Percentiles rank a stretch among this genome's conserved stretches.
These are phyloP conservation scores for Filobasidium wieringae DNA, from an alignment of 768 basidiomycete genomes.

Conservation along the genomic window DNA sequence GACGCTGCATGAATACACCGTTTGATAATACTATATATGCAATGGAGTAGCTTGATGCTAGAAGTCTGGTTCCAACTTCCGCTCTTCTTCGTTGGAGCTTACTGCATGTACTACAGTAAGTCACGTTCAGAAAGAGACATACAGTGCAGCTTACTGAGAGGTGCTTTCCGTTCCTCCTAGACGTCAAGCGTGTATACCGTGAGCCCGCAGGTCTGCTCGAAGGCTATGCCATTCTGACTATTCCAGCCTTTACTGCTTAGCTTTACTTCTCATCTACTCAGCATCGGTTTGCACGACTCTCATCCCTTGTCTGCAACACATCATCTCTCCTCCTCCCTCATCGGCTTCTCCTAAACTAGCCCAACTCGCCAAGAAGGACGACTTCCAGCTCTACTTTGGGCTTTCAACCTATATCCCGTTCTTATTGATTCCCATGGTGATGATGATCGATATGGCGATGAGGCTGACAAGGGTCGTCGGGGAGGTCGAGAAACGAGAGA, in stretches of 20 bases:
- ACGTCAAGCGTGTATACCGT: constrained; percentile 34
- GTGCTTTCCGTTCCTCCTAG: constrained; percentile 11
- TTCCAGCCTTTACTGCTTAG: constrained; percentile 43
- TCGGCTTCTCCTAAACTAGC: constrained; percentile 18
- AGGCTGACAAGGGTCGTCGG: constrained; percentile 21
- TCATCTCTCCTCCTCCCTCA: constrained; percentile 51
- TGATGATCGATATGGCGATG: constrained; percentile 58
- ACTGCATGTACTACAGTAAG: constrained; percentile 31
- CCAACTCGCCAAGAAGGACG: constrained; percentile 39
- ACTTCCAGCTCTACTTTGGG: constrained; percentile 49
- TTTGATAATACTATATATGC: neutral
- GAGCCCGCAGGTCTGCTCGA: constrained; percentile 12
- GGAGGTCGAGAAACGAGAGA: neutral
- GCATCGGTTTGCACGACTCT: constrained; percentile 69
- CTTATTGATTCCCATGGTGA: constrained; percentile 56
- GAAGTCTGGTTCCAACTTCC: constrained; percentile 53
- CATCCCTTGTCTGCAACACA: constrained; percentile 53
- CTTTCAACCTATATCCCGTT: constrained; percentile 65
- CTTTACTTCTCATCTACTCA: constrained; percentile 57
- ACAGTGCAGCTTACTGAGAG: neutral
- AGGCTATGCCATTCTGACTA: constrained; percentile 21
- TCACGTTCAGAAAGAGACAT: neutral
- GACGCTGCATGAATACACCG: neutral
- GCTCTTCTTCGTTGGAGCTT: constrained; percentile 56
- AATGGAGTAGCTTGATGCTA: constrained; percentile 23